Conservation (phyloP, 345 rosid genomes). For the Dipteronia sinensis region DNA sequence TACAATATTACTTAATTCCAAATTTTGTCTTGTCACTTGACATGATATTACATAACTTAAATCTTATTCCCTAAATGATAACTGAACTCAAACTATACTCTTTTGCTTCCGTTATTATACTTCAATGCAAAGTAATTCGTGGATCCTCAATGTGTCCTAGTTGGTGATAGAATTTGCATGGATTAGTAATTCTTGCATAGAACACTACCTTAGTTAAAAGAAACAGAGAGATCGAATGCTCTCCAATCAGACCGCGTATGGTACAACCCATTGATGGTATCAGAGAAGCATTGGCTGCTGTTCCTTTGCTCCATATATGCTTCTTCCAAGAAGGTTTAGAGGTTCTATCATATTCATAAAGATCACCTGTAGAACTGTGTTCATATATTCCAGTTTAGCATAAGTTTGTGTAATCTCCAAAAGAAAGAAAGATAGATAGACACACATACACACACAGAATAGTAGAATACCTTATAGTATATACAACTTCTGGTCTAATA, state of each 20-base stretch:
- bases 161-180: neutral
- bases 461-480: slow-evolving; percentile 52
- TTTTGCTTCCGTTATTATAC: neutral
- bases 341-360: slow-evolving; percentile 59
- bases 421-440: slow-evolving; percentile 9
- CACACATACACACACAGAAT: neutral
- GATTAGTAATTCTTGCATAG: neutral
- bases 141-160: neutral
- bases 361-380: slow-evolving; percentile 65
- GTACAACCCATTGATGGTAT: slow-evolving; percentile 45
- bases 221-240: slow-evolving; percentile 53
- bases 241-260: slow-evolving; percentile 45
- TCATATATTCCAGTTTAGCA: slow-evolving; percentile 21
- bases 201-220: slow-evolving; percentile 62
- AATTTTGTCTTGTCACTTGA: neutral
- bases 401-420: neutral
- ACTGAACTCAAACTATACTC: neutral
- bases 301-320: slow-evolving; percentile 53
- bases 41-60: neutral
- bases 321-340: slow-evolving; percentile 79
- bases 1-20: neutral
- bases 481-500: slow-evolving; percentile 52
- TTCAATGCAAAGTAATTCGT: neutral
- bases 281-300: slow-evolving; percentile 39
- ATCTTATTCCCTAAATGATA: neutral